phyloP scores from a whole-genome alignment of 2,329 filamentous ascomycete genomes.

The Fusarium domesticum region DNA sequence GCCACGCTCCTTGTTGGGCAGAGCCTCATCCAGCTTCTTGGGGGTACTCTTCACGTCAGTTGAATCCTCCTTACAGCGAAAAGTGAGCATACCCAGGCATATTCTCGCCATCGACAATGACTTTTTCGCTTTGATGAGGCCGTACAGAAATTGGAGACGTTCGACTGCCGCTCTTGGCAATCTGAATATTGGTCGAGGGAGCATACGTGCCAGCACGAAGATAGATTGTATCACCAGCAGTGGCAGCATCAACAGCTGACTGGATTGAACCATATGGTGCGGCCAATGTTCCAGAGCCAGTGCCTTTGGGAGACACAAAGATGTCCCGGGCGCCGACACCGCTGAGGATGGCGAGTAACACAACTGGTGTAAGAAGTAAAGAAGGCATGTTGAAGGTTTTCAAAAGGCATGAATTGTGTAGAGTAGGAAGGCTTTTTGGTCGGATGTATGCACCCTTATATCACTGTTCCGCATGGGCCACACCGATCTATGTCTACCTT shows the following conservation, averaged over 20 bases:
- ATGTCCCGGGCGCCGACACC: constrained; percentile 37
- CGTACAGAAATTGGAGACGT: constrained; percentile 40
- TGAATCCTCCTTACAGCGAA: too few relatives aligned
- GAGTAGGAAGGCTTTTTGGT: too few relatives aligned
- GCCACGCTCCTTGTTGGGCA: constrained; percentile 41
- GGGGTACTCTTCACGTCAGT: too few relatives aligned
- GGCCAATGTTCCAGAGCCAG: constrained; percentile 33
- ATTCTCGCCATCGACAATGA: constrained; percentile 44
- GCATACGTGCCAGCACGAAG: constrained; percentile 43
- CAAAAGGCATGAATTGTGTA: too few relatives aligned
- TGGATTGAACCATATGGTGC: constrained; percentile 45
- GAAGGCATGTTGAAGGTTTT: too few relatives aligned
- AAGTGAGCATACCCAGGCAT: too few relatives aligned
- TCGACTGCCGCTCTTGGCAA: constrained; percentile 42
- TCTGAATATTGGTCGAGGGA: constrained; percentile 45
- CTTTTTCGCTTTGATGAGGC: constrained; percentile 40
- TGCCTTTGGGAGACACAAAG: constrained; percentile 44
- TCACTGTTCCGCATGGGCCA: too few relatives aligned
- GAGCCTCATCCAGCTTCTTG: constrained; percentile 34
- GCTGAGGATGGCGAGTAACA: too few relatives aligned
- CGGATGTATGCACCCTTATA: too few relatives aligned
- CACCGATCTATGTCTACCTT: too few relatives aligned
- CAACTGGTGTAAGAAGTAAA: too few relatives aligned
- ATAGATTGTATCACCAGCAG: constrained; percentile 44
- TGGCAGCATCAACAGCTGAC: constrained; percentile 42